phyloP scores from a whole-genome alignment of 2,329 filamentous ascomycete species.

The Fusarium sp. region DNA sequence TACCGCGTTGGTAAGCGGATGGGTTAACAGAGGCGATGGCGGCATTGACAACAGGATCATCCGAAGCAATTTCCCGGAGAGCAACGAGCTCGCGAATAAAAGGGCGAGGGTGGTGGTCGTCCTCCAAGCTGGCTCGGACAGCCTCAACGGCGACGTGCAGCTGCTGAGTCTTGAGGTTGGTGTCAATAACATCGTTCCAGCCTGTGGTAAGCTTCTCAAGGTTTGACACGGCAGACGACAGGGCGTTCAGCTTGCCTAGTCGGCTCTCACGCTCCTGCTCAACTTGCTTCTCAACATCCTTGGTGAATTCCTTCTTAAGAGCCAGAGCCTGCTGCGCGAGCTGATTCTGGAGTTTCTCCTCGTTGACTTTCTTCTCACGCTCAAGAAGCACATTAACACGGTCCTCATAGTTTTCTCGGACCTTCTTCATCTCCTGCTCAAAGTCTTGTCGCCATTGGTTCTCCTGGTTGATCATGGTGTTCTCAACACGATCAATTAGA shows the following conservation, averaged over 20 bases:
- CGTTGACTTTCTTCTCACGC: slow-evolving; percentile 80
- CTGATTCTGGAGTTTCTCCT: slow-evolving; percentile 84
- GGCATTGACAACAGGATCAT: slow-evolving; percentile 87
- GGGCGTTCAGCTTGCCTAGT: slow-evolving; percentile 83
- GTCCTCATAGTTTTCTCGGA: slow-evolving; percentile 80
- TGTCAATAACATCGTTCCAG: slow-evolving; percentile 91
- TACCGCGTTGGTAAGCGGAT: slow-evolving; percentile 88
- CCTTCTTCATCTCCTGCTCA: slow-evolving; percentile 81
- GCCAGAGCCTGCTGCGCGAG: slow-evolving; percentile 90
- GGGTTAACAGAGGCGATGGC: slow-evolving; percentile 98
- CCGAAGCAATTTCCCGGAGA: slow-evolving; percentile 87
- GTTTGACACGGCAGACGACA: slow-evolving; percentile 80
- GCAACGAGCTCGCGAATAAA: slow-evolving; percentile 94
- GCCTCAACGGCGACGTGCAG: slow-evolving; percentile 96
- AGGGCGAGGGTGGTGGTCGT: slow-evolving; percentile 75
- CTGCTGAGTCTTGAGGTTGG: slow-evolving; percentile 93
- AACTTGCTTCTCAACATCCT: slow-evolving; percentile 81
- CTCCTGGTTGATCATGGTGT: slow-evolving; percentile 83
- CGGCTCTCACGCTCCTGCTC: slow-evolving; percentile 89
- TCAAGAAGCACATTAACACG: slow-evolving; percentile 83
- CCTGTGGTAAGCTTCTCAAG: slow-evolving; percentile 87
- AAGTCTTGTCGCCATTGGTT: slow-evolving; percentile 87
- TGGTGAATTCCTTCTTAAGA: slow-evolving; percentile 84
- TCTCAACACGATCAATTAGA: slow-evolving; percentile 87
- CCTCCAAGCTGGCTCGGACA: slow-evolving; percentile 83